Conservation (phyloP, 2,329 filamentous ascomycete species). For the Talaromyces rugulosus region DNA sequence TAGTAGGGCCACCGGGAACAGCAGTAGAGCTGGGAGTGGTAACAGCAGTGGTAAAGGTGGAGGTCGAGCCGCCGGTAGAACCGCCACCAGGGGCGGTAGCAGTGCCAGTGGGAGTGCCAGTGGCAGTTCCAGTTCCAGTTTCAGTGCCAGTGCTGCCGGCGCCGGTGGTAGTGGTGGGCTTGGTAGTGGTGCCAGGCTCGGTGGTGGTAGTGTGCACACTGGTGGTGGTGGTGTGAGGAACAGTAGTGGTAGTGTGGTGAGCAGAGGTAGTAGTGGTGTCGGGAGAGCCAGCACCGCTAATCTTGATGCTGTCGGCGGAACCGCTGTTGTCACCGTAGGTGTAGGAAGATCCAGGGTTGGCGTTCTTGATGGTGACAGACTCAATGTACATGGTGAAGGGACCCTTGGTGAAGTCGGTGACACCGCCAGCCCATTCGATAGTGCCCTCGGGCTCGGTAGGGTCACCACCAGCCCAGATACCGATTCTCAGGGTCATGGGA, state of each 20-base stretch:
- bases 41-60: not conserved
- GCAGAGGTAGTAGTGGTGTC: not conserved
- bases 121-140: not conserved
- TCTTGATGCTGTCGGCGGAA: conserved; percentile 62
- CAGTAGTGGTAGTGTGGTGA: not conserved
- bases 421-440: conserved; percentile 66
- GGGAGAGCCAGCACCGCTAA: conserved; percentile 60
- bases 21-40: conserved; percentile 5
- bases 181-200: not conserved
- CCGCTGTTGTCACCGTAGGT: conserved; percentile 60
- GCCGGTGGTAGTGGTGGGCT: not conserved
- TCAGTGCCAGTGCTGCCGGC: not conserved
- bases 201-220: not conserved
- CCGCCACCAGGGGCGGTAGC: conserved; percentile 7
- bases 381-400: conserved; percentile 74
- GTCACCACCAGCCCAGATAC: conserved; percentile 65
- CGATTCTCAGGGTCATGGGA: conserved; percentile 67
- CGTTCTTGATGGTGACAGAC: conserved; percentile 53
- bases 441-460: conserved; percentile 42
- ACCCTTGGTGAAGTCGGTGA: conserved; percentile 60
- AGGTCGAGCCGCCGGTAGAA: not conserved
- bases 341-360: conserved; percentile 60
- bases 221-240: not conserved
- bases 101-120: conserved; percentile 23
- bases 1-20: conserved; percentile 2